Evolutionary conservation across 208 protist genomes (phyloP).

Genomic region (Vickermania ingenoplastis): DNA sequence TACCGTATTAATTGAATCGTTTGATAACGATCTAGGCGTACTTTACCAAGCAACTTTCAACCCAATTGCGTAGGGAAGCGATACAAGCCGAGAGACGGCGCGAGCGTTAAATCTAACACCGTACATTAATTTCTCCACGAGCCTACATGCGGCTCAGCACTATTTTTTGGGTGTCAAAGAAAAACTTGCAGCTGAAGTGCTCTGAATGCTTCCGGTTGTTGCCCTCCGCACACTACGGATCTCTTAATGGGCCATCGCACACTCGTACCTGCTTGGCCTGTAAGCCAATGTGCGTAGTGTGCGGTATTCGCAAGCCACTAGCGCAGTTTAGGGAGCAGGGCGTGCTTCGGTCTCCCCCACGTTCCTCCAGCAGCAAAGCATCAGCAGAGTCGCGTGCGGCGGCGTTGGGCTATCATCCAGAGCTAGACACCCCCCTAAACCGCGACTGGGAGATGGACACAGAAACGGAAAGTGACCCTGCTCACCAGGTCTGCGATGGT

Average conservation of each 20-base stretch:
- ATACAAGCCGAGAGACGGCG: too few species aligned
- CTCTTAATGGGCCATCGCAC: slow-evolving; percentile 23
- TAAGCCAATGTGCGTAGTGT: slow-evolving; percentile 63
- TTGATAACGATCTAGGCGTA: too few species aligned
- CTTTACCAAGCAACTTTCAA: too few species aligned
- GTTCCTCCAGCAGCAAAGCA: too few species aligned
- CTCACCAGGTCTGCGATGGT: slow-evolving; percentile 34
- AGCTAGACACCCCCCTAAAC: slow-evolving; percentile 2
- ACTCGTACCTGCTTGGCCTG: slow-evolving; percentile 51
- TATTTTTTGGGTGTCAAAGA: slow-evolving; percentile 42
- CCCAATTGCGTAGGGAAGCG: too few species aligned
- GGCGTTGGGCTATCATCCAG: slow-evolving; percentile 2
- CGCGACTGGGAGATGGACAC: too few species aligned
- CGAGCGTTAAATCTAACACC: too few species aligned
- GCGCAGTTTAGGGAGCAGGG: slow-evolving; percentile 56
- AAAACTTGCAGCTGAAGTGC: slow-evolving; percentile 53
- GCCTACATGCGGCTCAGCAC: slow-evolving; percentile 13
- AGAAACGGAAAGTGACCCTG: slow-evolving; percentile 3
- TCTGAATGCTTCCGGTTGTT: slow-evolving; percentile 49
- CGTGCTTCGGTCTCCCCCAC: too few species aligned
- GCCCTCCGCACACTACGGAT: slow-evolving; percentile 55
- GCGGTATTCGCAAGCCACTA: slow-evolving; percentile 43
- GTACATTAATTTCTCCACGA: too few species aligned
- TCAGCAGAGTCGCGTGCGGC: too few species aligned
- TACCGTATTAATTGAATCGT: too few species aligned